phyloP scores from a whole-genome alignment of 495 filamentous ascomycete genomes.

The Aspergillus coremiiformis region DNA sequence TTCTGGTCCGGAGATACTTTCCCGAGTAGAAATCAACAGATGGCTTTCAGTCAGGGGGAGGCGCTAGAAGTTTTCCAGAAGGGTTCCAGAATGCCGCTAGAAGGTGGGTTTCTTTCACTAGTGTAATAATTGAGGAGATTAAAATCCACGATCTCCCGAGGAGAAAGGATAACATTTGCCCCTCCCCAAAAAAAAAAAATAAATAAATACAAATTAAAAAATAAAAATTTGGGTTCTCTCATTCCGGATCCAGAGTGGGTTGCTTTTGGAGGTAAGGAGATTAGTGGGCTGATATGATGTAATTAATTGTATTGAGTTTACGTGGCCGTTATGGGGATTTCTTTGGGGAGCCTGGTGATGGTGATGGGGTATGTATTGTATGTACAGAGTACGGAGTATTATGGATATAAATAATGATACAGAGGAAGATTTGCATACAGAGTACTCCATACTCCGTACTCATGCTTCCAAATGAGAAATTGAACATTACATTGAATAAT shows the following conservation, averaged over 20 bases:
- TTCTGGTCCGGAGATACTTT: constrained; percentile 4
- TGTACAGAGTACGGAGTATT: neutral
- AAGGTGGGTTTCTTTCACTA: constrained; percentile 10
- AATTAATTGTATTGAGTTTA: neutral
- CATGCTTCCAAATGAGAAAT: too few relatives aligned
- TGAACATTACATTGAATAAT: too few relatives aligned
- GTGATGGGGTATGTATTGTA: neutral
- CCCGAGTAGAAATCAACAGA: too few relatives aligned
- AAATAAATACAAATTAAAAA: too few relatives aligned
- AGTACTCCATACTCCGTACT: too few relatives aligned
- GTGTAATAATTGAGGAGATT: neutral
- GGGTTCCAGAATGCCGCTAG: constrained; percentile 27
- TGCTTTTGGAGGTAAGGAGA: neutral
- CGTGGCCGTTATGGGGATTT: neutral
- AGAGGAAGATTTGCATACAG: too few relatives aligned
- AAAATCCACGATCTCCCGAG: too few relatives aligned
- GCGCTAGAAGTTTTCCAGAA: constrained; percentile 35
- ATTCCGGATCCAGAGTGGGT: neutral
- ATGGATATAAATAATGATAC: neutral
- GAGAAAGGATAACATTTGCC: too few relatives aligned
- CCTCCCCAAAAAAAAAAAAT: too few relatives aligned
- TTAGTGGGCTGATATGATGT: neutral
- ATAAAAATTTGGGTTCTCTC: neutral
- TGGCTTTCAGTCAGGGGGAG: neutral
- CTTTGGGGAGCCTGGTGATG: neutral